Evolutionary conservation across 2,329 filamentous ascomycete species (phyloP), one percentile per base, ranked within the genome.

Genomic region (Sporothrix inflata): DNA sequence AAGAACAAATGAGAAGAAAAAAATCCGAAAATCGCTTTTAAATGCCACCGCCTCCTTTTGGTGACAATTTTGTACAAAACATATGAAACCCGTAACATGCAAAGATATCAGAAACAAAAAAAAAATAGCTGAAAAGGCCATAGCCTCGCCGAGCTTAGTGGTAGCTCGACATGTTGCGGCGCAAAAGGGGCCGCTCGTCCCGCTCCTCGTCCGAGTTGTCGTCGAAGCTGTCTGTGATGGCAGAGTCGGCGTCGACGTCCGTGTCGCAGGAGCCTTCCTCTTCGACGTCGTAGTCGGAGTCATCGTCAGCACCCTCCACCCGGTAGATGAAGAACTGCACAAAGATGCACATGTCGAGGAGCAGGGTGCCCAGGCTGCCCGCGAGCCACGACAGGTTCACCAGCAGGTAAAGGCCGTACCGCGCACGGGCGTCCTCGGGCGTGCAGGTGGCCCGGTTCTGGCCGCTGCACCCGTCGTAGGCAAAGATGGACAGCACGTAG

Each of bases 301-400:
- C 75, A n/a, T 70, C 49, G 47, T 73, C 72, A 16, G 51, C 70
- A 40, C 57, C 73, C 21, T 73, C 73, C 71, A 82, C 83, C 75
- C 85, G 87, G 80, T 98, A 98, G 78, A 97, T 80, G 79, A 97
- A 98, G 79, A 97, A 98, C 81, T 98, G 95, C 12, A 89, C 88
- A 81, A 98, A 98, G 3, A 98, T 96, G 38, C 87, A 89, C 79
- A 94, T 85, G 81, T 98, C 96, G 75, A 98, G 83, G 71, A 96
- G 82, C 71, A 98, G 83, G 1, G 95, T 98, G 0, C 97, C 94
- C 66, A 96, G 85, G 79, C 94, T 97, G 0, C 96, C 96, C 3
- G 94, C 85, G 73, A 99, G 79, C 96, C 96, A 99, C 75, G 92
- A 94, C 40, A 94, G 83, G 80, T 98, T 99, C 45, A 98, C 92